Evolutionary conservation across 2,329 filamentous ascomycete genomes (phyloP).

Genomic region (Pseudogymnoascus sp.): DNA sequence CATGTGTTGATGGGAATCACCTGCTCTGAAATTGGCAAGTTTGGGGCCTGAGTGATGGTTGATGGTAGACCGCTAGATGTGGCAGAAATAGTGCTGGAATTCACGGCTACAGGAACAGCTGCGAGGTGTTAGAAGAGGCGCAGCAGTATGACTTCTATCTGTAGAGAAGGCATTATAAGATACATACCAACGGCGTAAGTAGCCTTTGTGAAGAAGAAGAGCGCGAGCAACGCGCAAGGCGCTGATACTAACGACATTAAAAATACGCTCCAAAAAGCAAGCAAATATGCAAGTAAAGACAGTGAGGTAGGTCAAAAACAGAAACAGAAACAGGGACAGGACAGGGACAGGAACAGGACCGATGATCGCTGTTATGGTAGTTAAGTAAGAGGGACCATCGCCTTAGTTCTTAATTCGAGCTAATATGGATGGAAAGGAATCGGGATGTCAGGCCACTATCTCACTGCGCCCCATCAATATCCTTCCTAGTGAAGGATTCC

Average conservation of each 20-base stretch:
- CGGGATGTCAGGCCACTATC: neutral
- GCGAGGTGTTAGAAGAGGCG: neutral
- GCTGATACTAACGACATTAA: neutral
- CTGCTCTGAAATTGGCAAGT: neutral
- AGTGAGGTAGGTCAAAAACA: neutral
- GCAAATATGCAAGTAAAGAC: neutral
- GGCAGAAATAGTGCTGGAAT: neutral
- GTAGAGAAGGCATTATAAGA: neutral
- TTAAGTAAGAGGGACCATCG: neutral
- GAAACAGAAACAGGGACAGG: no score
- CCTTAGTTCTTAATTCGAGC: neutral
- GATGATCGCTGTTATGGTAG: neutral
- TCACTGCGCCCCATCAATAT: neutral
- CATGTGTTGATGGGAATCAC: neutral
- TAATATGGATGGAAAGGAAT: neutral
- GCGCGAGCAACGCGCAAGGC: neutral
- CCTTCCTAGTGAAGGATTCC: neutral
- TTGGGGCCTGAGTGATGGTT: neutral
- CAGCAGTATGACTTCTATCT: neutral
- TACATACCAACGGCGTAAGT: neutral
- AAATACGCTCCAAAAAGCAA: neutral
- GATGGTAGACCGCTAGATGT: neutral
- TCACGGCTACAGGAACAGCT: neutral
- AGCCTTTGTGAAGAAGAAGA: neutral
- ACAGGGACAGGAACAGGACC: neutral